Conservation (phyloP, 2,329 filamentous ascomycete species). For the Tolypocladium album region DNA sequence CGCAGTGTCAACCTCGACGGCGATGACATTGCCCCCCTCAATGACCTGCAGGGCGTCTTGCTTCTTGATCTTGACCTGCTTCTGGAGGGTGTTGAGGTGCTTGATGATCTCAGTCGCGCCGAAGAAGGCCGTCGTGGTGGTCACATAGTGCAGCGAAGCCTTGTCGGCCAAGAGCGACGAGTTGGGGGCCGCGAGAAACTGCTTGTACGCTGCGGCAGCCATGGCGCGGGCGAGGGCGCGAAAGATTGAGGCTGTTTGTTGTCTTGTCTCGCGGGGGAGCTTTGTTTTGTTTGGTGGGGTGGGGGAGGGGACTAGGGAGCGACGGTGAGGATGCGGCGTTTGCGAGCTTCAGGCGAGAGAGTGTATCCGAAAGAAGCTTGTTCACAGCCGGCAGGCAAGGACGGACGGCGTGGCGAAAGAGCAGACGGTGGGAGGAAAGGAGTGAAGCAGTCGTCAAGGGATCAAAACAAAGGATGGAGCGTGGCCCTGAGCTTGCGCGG, state of each 20-base stretch:
- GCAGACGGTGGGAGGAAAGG: not conserved
- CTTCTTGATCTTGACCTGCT: conserved; percentile 72
- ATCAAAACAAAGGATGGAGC: not conserved
- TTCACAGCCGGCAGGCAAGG: not conserved
- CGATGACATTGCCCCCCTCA: conserved; percentile 60
- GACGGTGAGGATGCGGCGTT: not conserved
- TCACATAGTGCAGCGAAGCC: conserved; percentile 76
- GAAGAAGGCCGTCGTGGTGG: conserved; percentile 66
- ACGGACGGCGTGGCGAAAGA: not conserved
- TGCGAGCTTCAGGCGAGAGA: not conserved
- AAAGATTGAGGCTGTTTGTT: not conserved
- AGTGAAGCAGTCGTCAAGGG: not conserved
- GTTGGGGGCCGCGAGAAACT: conserved; percentile 59
- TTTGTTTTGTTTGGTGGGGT: not conserved
- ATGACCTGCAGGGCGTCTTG: conserved; percentile 66
- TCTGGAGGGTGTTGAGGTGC: conserved; percentile 62
- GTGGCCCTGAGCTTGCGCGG: not conserved
- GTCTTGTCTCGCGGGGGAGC: not conserved
- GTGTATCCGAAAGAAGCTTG: not conserved
- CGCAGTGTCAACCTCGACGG: conserved; percentile 74
- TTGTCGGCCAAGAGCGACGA: conserved; percentile 51
- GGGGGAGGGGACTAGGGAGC: not conserved
- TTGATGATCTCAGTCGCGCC: conserved; percentile 69
- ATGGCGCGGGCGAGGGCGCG: conserved; percentile 16
- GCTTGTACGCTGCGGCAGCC: conserved; percentile 48